These are phyloP conservation scores for Nadsonia commutata DNA, from an alignment of 1,139 yeast genomes.

Conservation along the genomic window DNA sequence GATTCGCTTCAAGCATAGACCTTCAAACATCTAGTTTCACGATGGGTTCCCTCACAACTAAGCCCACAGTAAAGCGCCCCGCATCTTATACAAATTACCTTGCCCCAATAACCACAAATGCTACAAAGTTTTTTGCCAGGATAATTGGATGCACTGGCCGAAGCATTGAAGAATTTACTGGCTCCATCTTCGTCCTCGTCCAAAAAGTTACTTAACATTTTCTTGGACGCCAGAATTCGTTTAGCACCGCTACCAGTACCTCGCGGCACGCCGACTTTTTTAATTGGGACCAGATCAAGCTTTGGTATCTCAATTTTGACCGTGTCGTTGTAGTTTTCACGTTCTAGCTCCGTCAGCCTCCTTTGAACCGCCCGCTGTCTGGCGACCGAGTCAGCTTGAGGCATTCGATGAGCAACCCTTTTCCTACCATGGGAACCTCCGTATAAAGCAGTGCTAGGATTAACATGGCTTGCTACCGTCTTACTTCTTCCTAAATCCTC, in stretches of 20 bases:
- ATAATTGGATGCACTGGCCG: slow-evolving; percentile 21
- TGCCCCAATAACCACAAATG: slow-evolving; percentile 30
- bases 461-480: neutral
- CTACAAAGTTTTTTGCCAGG: slow-evolving; percentile 24
- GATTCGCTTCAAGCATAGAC: slow-evolving; percentile 15
- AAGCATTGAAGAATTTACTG: slow-evolving; percentile 17
- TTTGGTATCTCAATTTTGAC: slow-evolving; percentile 26
- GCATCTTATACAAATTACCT: slow-evolving; percentile 23
- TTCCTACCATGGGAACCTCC: neutral
- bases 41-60: slow-evolving; percentile 24
- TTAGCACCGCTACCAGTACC: slow-evolving; percentile 19
- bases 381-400: slow-evolving; percentile 15
- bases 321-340: slow-evolving; percentile 27
- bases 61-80: slow-evolving; percentile 26
- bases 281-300: slow-evolving; percentile 9
- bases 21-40: slow-evolving; percentile 28
- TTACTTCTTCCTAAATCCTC: neutral
- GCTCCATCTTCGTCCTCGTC: slow-evolving; percentile 28
- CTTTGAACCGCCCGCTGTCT: slow-evolving; percentile 17
- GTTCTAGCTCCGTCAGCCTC: slow-evolving; percentile 26
- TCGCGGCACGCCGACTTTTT: slow-evolving; percentile 7
- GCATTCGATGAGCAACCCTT: neutral
- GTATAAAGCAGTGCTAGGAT: neutral
- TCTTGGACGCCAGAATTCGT: slow-evolving; percentile 26
- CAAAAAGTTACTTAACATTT: slow-evolving; percentile 25